Evolutionary conservation across 2,329 filamentous ascomycete species (phyloP).

Genomic region (Graphiopsis chlorocephala): DNA sequence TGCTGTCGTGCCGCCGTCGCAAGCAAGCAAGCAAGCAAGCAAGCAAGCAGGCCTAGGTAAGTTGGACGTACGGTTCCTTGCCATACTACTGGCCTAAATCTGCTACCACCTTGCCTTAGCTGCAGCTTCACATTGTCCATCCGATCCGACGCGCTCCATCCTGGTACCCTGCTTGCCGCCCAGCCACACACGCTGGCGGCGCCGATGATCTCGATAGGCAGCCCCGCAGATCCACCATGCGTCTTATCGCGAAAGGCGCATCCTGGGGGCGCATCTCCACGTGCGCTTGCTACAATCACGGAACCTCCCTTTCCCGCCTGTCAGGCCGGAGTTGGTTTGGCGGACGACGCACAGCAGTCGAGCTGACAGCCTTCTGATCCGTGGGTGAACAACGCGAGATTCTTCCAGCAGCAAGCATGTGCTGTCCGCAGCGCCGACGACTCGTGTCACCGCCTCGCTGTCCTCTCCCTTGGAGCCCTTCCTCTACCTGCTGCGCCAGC

Average conservation of each 20-base stretch:
- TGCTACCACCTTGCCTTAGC: neutral
- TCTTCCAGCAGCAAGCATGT: neutral
- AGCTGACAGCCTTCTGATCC: neutral
- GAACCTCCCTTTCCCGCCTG: constrained; percentile 11
- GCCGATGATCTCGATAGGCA: constrained; percentile 6
- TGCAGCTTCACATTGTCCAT: neutral
- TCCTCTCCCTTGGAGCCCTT: neutral
- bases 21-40: too few species aligned
- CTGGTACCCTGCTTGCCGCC: neutral
- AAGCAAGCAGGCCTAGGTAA: too few species aligned
- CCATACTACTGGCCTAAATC: neutral
- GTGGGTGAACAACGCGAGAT: neutral
- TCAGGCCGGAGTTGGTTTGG: constrained; percentile 4
- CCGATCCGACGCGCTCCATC: neutral
- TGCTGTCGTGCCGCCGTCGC: neutral
- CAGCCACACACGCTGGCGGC: neutral
- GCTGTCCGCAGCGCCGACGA: neutral
- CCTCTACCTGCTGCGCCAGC: neutral
- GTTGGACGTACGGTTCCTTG: neutral
- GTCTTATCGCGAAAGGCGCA: neutral
- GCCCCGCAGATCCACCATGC: neutral
- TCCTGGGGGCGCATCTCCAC: constrained; percentile 12
- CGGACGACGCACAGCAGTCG: neutral
- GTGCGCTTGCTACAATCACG: constrained; percentile 6
- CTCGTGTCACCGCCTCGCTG: neutral